These are phyloP conservation scores for Quercus tomentella DNA, from an alignment of 331 rosid genomes.

Conservation along the genomic window DNA sequence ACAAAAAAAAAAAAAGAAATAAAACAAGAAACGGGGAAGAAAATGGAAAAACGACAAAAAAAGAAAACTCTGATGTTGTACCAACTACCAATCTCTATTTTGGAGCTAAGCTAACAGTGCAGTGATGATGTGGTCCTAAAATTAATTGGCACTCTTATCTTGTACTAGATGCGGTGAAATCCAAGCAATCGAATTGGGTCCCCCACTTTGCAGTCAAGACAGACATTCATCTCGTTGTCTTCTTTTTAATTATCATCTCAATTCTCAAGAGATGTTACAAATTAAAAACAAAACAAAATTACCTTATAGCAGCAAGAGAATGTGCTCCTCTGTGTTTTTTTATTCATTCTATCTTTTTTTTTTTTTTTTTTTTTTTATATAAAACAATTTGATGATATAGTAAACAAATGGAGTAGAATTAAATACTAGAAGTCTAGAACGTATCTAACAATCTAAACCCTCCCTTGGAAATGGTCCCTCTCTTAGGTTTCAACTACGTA, in stretches of 20 bases:
- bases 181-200: conserved; percentile 65
- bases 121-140: conserved; percentile 14
- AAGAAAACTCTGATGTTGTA: not conserved
- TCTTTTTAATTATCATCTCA: not conserved
- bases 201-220: conserved; percentile 22
- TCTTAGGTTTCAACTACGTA: conserved; percentile 5
- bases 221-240: conserved; percentile 19
- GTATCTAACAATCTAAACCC: conserved; percentile 2
- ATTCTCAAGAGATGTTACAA: not conserved
- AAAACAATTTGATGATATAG: no score
- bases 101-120: no score
- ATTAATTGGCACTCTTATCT: not conserved
- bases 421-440: not conserved
- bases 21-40: not conserved
- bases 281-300: not conserved
- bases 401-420: no score
- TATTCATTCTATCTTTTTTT: not conserved
- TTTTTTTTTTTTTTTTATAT: no score
- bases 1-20: no score
- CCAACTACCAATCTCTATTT: no score
- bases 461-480: not conserved
- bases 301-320: not conserved
- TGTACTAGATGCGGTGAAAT: conserved; percentile 46
- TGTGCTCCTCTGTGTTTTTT: not conserved
- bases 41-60: not conserved